Percentiles rank a stretch among this genome's conserved stretches.
phyloP scores from a whole-genome alignment of 2,329 filamentous ascomycete genomes.

The Verruconis gallopava region DNA sequence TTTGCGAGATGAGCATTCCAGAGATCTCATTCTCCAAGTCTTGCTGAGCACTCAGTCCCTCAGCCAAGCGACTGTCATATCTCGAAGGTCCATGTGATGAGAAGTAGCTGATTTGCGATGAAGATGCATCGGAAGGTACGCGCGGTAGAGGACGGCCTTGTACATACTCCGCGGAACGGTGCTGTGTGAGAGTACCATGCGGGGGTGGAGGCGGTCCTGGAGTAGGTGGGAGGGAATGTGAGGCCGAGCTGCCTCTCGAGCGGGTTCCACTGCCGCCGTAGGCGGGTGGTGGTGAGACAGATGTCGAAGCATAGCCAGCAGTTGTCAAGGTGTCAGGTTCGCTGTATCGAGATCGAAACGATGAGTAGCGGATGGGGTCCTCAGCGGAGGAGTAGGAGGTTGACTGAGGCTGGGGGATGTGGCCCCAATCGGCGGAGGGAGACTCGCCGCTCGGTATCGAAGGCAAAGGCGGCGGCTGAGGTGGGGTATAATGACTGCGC shows the following conservation, averaged over 20 bases:
- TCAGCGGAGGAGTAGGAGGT: too few species aligned
- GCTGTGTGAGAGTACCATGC: constrained; percentile 34
- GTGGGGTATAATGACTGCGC: constrained; percentile 22
- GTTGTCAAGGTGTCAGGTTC: constrained; percentile 2
- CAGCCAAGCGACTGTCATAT: constrained; percentile 12
- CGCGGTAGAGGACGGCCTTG: constrained; percentile 46
- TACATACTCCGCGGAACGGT: constrained; percentile 42
- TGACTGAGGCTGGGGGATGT: constrained; percentile 15
- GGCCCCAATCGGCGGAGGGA: constrained; percentile 23
- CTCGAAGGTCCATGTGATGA: constrained; percentile 18
- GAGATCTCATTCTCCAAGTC: constrained; percentile 46
- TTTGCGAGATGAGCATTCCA: constrained; percentile 24
- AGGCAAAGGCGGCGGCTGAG: constrained; percentile 24
- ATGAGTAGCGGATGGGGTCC: constrained; percentile 3
- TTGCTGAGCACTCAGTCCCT: constrained; percentile 32
- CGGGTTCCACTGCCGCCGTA: constrained; percentile 14
- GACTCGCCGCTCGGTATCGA: constrained; percentile 22
- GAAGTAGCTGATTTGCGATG: constrained; percentile 26
- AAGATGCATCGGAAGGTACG: constrained; percentile 33
- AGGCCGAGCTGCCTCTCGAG: constrained; percentile 10
- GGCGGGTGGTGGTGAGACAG: constrained; percentile 18
- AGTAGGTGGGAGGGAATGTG: constrained; percentile 31
- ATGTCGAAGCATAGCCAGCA: not conserved
- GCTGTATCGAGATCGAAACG: constrained; percentile 6
- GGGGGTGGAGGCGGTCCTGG: constrained; percentile 38